Conservation (phyloP, 805 yeast genomes). For the Kuraishia capsulata region DNA sequence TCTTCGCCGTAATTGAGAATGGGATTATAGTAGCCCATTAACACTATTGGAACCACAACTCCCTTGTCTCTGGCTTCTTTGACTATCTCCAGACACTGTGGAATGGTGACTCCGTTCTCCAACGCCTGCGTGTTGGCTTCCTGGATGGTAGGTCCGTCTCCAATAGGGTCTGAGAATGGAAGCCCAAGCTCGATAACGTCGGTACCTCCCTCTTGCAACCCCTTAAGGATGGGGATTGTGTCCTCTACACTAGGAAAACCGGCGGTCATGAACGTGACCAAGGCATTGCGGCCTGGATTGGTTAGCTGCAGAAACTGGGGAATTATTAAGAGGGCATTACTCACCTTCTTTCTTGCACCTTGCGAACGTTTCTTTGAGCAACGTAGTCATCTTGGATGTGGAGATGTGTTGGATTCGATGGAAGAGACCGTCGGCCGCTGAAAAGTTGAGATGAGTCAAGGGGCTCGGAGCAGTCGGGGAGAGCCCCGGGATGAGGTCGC, state of each 20-base stretch:
- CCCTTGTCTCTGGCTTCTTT: constrained; percentile 72
- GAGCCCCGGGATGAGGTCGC: too few species aligned
- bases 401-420: too few species aligned
- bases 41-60: constrained; percentile 77
- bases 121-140: constrained; percentile 77
- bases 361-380: constrained; percentile 49
- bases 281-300: constrained; percentile 58
- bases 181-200: constrained; percentile 92
- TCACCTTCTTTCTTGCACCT: constrained; percentile 44
- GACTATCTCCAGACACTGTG: constrained; percentile 62
- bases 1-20: constrained; percentile 85
- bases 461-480: too few species aligned
- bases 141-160: constrained; percentile 97
- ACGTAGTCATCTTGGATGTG: constrained; percentile 34
- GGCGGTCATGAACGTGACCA: constrained; percentile 89
- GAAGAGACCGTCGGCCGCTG: too few species aligned
- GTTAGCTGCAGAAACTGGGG: not conserved
- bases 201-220: constrained; percentile 91
- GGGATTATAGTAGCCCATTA: constrained; percentile 99
- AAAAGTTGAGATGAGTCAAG: too few species aligned
- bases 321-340: not conserved
- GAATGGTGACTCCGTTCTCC: constrained; percentile 70
- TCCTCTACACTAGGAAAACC: constrained; percentile 87
- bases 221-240: constrained; percentile 77
- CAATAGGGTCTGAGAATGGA: constrained; percentile 97